Conservation (phyloP, 441 rosid genomes). For the Breynia disticha region DNA sequence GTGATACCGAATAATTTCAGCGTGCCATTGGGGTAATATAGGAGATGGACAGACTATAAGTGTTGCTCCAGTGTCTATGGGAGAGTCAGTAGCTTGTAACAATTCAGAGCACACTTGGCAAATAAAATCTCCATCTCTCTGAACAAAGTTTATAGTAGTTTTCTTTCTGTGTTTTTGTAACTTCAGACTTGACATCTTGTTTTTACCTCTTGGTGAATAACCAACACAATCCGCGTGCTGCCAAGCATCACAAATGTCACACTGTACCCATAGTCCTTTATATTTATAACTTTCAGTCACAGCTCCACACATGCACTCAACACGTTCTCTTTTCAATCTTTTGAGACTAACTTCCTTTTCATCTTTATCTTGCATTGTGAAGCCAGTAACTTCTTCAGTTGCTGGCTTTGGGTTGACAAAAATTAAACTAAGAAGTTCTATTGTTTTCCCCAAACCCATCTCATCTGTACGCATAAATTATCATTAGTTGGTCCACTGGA, state of each 20-base stretch:
- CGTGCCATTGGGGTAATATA: conserved; percentile 90
- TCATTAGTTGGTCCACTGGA: too few relatives aligned
- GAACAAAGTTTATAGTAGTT: conserved; percentile 34
- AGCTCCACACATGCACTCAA: conserved; percentile 96
- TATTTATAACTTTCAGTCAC: conserved; percentile 78
- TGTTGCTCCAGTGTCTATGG: conserved; percentile 82
- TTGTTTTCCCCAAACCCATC: conserved; percentile 98
- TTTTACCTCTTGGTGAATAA: conserved; percentile 69
- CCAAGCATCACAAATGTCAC: conserved; percentile 98
- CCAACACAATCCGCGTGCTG: conserved; percentile 98
- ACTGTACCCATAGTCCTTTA: conserved; percentile 90
- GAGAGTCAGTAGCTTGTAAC: conserved; percentile 61
- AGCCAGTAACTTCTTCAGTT: conserved; percentile 28
- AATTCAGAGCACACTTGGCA: conserved; percentile 80
- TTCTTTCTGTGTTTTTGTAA: conserved; percentile 42
- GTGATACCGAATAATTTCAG: conserved; percentile 74
- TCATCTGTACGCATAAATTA: conserved; percentile 54
- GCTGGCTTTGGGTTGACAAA: conserved; percentile 59
- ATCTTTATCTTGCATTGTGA: conserved; percentile 22
- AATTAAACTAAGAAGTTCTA: conserved; percentile 91
- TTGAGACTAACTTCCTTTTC: conserved; percentile 36
- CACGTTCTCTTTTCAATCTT: conserved; percentile 78
- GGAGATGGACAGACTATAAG: conserved; percentile 94
- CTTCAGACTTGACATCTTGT: conserved; percentile 23
- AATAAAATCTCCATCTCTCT: conserved; percentile 66